These are phyloP conservation scores for Astrothelium macrocarpum DNA, from an alignment of 495 filamentous ascomycete species.

Conservation along the genomic window DNA sequence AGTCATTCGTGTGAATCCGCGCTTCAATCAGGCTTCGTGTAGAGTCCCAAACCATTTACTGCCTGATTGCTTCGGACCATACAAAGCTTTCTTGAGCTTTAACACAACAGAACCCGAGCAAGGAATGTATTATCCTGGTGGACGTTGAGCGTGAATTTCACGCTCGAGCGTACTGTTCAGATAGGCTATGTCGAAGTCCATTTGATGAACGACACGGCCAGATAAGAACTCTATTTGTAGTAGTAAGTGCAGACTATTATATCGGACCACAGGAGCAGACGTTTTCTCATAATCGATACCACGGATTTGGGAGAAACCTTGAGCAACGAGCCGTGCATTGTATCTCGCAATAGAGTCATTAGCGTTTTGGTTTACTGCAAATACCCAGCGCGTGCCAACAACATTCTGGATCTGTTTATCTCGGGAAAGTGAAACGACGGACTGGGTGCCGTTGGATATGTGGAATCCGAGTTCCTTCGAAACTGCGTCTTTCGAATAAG, in stretches of 20 bases:
- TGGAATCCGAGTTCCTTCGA: not conserved
- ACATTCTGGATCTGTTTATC: not conserved
- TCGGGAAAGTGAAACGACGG: not conserved
- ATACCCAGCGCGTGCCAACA: slow-evolving; percentile 8
- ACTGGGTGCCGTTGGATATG: not conserved
- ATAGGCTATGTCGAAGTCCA: slow-evolving; percentile 11
- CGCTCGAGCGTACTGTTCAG: not conserved
- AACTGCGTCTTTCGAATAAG: not conserved
- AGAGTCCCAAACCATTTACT: slow-evolving; percentile 6
- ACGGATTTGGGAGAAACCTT: slow-evolving; percentile 13
- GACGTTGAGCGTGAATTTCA: not conserved
- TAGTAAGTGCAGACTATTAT: slow-evolving; percentile 5
- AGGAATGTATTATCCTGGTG: not conserved
- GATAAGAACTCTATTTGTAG: not conserved
- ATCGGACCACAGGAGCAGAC: slow-evolving; percentile 5
- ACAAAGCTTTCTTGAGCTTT: slow-evolving; percentile 4
- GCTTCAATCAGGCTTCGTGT: not conserved
- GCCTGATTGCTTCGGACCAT: slow-evolving; percentile 11
- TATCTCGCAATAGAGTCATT: slow-evolving; percentile 6
- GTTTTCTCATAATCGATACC: slow-evolving; percentile 15
- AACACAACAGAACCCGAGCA: not conserved
- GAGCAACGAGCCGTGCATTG: slow-evolving; percentile 15
- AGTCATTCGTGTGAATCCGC: not conserved
- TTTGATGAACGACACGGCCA: slow-evolving; percentile 3
- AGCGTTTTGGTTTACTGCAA: slow-evolving; percentile 12